Base-by-base conservation (phyloP, 768 basidiomycete genomes). In the Kwoniella pini region DNA sequence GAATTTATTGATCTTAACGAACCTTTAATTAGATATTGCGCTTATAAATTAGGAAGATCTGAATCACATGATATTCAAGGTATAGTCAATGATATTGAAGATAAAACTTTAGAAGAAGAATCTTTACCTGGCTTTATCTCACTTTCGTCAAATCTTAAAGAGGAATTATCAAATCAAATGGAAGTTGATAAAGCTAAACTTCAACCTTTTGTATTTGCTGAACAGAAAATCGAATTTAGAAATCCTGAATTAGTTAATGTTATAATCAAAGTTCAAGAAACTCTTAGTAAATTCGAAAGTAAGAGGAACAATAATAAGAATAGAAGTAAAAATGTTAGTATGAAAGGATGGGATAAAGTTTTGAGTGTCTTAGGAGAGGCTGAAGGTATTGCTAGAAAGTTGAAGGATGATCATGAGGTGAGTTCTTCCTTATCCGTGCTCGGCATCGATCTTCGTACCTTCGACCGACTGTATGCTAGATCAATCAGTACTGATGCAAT, bases 191-290 rank as follows among this genome's bases (percentile, higher is more conserved):
- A 82, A 72, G 84, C 82, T 74, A 85, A 82, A 74, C 80, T 95
- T 57, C 80, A 80, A 51, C 79, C 82, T 51, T 79, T 92, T 33
- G 64, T 81, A 1, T 96, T 92, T 90, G 91, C 92, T 63, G 91
- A 85, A 4, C 83, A 88, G 67, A 84, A 85, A 0, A 85, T 98
- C 5, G 90, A 92, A 17, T 83, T 96, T 44, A 84, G 94, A 54
- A 92, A 88, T 70, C 91, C 91, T 0, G 93, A 98, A 78, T 81
- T 97, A 58, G 94, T 96, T 46, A 89, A 88, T 70, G 89, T 90
- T 28, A 80, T 96, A 56, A 79, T 91, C 64, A 88, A 85, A 66
- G 88, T 95, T 3, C 90, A 94, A 70, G 85, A 87, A 17, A 89
- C 88, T 1, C 84, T 92, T 69, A 80, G 78, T 9, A 84, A 82